A percentile compares a stretch with the other conserved stretches of the same genome.
phyloP scores from a whole-genome alignment of 23 red algal genomes.

The Gracilaria gracilis region DNA sequence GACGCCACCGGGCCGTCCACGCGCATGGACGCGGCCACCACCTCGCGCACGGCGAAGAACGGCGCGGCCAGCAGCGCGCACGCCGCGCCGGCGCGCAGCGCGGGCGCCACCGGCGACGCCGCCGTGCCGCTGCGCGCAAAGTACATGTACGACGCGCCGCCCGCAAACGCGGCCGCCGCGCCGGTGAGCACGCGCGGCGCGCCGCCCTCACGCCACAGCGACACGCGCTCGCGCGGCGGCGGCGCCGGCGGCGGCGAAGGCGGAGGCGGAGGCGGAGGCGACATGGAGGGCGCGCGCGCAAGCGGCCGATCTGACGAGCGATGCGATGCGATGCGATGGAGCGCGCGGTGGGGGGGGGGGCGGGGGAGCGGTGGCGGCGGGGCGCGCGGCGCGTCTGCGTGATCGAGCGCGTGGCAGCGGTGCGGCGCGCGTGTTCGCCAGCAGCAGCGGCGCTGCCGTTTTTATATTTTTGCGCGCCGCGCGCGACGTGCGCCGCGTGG shows the following conservation, averaged over 20 bases:
- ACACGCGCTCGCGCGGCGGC: not conserved
- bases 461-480: too few relatives aligned
- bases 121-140: not conserved
- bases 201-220: slow-evolving; percentile 31
- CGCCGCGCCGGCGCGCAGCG: slow-evolving; percentile 31
- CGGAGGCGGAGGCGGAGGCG: too few relatives aligned
- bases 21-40: not conserved
- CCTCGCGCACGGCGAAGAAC: slow-evolving; percentile 64
- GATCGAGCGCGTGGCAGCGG: not conserved
- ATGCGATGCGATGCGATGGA: too few relatives aligned
- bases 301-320: too few relatives aligned
- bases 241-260: too few relatives aligned
- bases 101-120: too few relatives aligned
- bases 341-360: not conserved
- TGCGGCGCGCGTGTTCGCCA: too few relatives aligned
- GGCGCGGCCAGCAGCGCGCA: slow-evolving; percentile 33
- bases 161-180: not conserved
- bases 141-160: slow-evolving; percentile 50
- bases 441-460: too few relatives aligned
- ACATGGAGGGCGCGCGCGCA: too few relatives aligned
- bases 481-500: too few relatives aligned
- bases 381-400: not conserved
- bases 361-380: not conserved
- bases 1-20: slow-evolving; percentile 49
- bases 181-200: slow-evolving; percentile 17